Evolutionary conservation across 1,139 yeast genomes (phyloP), one percentile per base, ranked within the genome.

Genomic region (Keqinozyma sinolaborantium): DNA sequence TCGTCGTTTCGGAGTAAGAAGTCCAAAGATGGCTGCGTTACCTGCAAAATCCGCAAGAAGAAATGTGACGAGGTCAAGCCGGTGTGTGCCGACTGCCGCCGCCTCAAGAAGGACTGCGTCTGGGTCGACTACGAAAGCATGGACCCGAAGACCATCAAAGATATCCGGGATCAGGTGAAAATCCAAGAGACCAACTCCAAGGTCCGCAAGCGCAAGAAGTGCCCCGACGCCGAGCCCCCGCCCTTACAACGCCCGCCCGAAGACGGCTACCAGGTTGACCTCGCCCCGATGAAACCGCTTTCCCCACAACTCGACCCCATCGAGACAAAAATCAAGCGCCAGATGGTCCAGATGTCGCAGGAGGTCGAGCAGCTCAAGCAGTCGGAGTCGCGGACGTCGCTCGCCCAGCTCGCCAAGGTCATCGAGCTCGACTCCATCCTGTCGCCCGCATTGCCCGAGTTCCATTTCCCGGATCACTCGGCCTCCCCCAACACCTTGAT

Each of bases 31-130:
- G 92, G 92, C 0, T 83, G 92, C 50, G 56, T 80, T 28, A 80
- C 88, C 0, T 83, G 92, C 47, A 76, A 86, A 37, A 67, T 72
- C 29, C 58, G 92, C 25, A 83, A 83, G 64, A 83, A 83, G 53
- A 75, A 85, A 42, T 83, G 92, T 47, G 78, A 82, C 47, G 92
- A 83, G 49, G 51, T 51, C 1, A 66, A 65, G 35, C 92, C 92
- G 2, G 48, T 50, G 3, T 83, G 92, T 47, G 51, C 62, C 0
- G 85, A 81, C 35, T 81, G 88, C 51, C 36, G 48, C 4, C 56
- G 88, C 35, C 53, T 81, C 19, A 61, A 68, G 2, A 63, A 78
- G 30, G 66, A 61, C 20, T 81, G 88, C 50, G 58, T 60, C 9
- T 65, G 69, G 62, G 44, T 61, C 8, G 69, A 63, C 35, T 46